Evolutionary conservation across 2,329 filamentous ascomycete species (phyloP), one percentile per base, ranked within the genome.

Genomic region (Sclerotinia minor): DNA sequence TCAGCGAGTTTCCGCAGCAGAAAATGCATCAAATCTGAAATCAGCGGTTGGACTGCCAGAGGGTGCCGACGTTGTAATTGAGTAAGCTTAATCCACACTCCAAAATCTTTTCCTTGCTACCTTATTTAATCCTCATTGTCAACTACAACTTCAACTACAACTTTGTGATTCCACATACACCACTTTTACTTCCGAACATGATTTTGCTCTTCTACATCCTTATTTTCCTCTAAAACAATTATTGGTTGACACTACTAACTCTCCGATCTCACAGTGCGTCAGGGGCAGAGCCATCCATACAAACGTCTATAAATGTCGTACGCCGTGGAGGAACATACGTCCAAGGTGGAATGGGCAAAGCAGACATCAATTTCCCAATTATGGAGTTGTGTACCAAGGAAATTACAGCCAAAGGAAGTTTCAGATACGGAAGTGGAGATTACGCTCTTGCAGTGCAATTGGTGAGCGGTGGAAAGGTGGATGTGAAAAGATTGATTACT

Each of bases 331-430:
- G 92, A 44, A 89, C 85, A 21, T 94, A 92, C 75, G 89, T 96
- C 11, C 92, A 96, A 81, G 92, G 89, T 69, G 94, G 94, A 67
- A 96, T 97, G 92, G 94, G 94, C 76, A 91, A 90, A 77, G 79
- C 87, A 50, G 92, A 97, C 76, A 94, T 97, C 78, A 91, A 80
- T 11, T 97, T 97, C 82, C 94, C 94, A 64, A 96, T 98, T 78
- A 91, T 94, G 86, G 90, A 91, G 6, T 83, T 96, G 76, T 96
- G 93, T 78, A 84, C 89, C 63, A 97, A 97, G 82, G 94, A 98
- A 82, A 83, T 97, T 64, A 96, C 89, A 15, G 85, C 91, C 58
- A 91, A 90, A 77, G 94, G 94, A 29, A 94, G 89, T 71, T 98
- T 98, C 84, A 87, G 94, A 50, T 98, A 98, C 79, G 89, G 89